Conservation (phyloP, 495 filamentous ascomycete genomes). For the Filosporella fistucella region DNA sequence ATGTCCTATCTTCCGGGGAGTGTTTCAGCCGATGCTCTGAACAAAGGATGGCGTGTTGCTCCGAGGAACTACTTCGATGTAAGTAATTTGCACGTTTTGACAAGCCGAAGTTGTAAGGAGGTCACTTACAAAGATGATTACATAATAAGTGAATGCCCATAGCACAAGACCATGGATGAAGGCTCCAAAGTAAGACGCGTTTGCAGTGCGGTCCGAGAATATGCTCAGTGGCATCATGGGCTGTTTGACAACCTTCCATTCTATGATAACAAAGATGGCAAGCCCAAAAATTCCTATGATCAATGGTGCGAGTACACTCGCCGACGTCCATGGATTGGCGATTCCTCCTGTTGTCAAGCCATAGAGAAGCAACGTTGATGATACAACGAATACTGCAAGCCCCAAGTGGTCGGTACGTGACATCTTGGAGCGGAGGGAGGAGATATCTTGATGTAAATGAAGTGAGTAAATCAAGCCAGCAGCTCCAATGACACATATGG, state of each 20-base stretch:
- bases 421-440: constrained; percentile 37
- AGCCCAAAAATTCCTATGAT: constrained; percentile 42
- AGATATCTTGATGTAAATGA: constrained; percentile 21
- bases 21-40: constrained; percentile 52
- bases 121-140: constrained; percentile 33
- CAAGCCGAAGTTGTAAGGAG: constrained; percentile 59
- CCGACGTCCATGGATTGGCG: constrained; percentile 44
- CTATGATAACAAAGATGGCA: constrained; percentile 38
- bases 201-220: constrained; percentile 37
- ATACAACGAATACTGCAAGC: constrained; percentile 44
- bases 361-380: constrained; percentile 40
- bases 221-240: constrained; percentile 39
- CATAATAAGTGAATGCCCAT: constrained; percentile 46
- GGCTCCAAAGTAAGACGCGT: constrained; percentile 32
- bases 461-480: constrained; percentile 32
- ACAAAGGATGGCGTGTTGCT: constrained; percentile 34
- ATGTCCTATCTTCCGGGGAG: constrained; percentile 38
- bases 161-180: constrained; percentile 45
- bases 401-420: constrained; percentile 57
- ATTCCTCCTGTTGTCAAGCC: constrained; percentile 47
- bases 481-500: constrained; percentile 31
- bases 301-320: constrained; percentile 51
- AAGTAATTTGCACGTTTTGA: constrained; percentile 40
- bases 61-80: constrained; percentile 35
- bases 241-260: constrained; percentile 29